Conservation (phyloP, 768 basidiomycete species). For the Lepiota venenata region DNA sequence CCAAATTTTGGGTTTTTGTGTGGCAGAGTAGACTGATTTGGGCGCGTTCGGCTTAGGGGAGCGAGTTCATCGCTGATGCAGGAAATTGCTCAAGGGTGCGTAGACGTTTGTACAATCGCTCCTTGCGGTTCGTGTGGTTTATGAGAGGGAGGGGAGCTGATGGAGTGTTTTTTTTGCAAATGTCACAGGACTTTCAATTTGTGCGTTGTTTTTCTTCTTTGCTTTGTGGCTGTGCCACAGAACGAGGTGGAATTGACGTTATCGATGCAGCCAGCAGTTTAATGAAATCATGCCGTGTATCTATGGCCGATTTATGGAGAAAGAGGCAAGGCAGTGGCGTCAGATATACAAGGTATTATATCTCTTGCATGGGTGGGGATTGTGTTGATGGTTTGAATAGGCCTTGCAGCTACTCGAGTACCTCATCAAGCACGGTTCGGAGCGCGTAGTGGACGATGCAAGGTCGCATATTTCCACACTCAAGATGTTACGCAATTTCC, state of each 20-base stretch:
- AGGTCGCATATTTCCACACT: constrained; percentile 91
- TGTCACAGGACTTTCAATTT: constrained; percentile 99
- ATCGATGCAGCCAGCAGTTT: constrained; percentile 76
- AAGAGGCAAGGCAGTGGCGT: constrained; percentile 97
- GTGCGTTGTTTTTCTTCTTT: constrained; percentile 43
- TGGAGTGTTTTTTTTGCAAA: no score
- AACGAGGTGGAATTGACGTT: not conserved
- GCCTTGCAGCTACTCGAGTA: constrained; percentile 93
- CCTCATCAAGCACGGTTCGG: constrained; percentile 94
- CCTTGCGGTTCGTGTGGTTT: not conserved
- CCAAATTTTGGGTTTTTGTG: not conserved
- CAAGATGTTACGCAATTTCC: constrained; percentile 97
- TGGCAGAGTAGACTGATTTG: not conserved
- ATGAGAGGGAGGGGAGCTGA: no score
- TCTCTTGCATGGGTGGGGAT: not conserved
- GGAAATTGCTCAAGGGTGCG: constrained; percentile 93
- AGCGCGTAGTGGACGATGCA: constrained; percentile 97
- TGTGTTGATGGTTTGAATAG: constrained; percentile 33
- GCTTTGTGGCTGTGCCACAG: not conserved
- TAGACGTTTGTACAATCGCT: constrained; percentile 12
- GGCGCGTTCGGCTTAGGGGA: constrained; percentile 56
- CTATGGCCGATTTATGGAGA: constrained; percentile 94
- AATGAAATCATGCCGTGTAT: constrained; percentile 99
- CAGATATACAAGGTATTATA: constrained; percentile 92
- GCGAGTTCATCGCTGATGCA: constrained; percentile 98